Percentiles rank a stretch among this genome's conserved stretches.
phyloP scores from a whole-genome alignment of 2,329 filamentous ascomycete species.

The Fusarium sp. region DNA sequence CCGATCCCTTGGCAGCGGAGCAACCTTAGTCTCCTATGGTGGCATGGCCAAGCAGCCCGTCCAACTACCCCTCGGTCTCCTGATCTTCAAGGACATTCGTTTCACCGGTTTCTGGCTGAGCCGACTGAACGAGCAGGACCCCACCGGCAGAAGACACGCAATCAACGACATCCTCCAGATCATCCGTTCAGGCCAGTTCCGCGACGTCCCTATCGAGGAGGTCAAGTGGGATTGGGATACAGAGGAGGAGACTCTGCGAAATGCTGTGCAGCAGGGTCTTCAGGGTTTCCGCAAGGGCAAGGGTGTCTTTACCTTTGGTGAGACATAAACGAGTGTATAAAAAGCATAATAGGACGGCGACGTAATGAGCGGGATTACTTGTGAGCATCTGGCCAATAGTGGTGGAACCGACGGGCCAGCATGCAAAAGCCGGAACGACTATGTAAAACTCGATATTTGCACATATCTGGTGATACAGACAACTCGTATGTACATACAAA shows the following conservation, averaged over 20 bases:
- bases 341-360: not conserved
- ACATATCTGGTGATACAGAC: not conserved
- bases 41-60: slow-evolving; percentile 94
- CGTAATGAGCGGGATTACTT: not conserved
- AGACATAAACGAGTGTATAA: slow-evolving; percentile 57
- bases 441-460: not conserved
- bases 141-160: slow-evolving; percentile 79
- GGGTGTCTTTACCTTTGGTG: slow-evolving; percentile 85
- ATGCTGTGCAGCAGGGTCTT: slow-evolving; percentile 84
- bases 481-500: not conserved
- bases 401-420: not conserved
- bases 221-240: slow-evolving; percentile 88
- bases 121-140: slow-evolving; percentile 83
- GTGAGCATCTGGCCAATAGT: not conserved
- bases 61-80: slow-evolving; percentile 79
- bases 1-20: slow-evolving; percentile 75
- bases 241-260: slow-evolving; percentile 73
- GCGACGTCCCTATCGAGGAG: slow-evolving; percentile 84
- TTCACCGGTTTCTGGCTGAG: slow-evolving; percentile 97
- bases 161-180: slow-evolving; percentile 86
- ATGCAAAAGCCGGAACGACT: not conserved
- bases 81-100: slow-evolving; percentile 93
- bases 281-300: slow-evolving; percentile 89
- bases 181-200: slow-evolving; percentile 80
- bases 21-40: slow-evolving; percentile 90